phyloP scores from a whole-genome alignment of 2,329 filamentous ascomycete species.

The Calonectria crousiana region DNA sequence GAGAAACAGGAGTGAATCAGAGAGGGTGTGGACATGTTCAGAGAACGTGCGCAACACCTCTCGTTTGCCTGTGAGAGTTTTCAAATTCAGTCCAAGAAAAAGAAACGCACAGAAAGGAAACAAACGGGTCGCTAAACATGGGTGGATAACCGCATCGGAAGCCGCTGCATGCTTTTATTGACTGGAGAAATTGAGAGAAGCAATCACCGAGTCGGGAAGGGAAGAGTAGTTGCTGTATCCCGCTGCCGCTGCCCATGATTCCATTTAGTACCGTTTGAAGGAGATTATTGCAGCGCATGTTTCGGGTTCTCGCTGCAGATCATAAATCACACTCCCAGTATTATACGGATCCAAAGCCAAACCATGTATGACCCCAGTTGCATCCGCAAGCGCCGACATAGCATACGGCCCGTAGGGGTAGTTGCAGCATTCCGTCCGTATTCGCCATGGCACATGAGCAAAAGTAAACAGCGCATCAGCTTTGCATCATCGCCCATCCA shows the following conservation, averaged over 20 bases:
- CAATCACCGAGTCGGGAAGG: slow-evolving; percentile 7
- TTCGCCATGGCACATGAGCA: neutral
- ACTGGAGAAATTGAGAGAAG: neutral
- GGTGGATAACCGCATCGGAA: neutral
- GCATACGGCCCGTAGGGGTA: neutral
- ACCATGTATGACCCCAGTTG: neutral
- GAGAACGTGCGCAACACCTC: neutral
- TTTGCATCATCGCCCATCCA: neutral
- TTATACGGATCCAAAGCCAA: neutral
- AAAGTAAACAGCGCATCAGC: neutral
- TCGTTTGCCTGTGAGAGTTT: neutral
- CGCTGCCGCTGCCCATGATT: neutral
- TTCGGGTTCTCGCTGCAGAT: neutral
- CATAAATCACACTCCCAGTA: neutral
- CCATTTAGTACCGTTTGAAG: neutral
- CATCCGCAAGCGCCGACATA: slow-evolving; percentile 6
- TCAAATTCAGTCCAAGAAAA: neutral
- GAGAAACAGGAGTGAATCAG: slow-evolving; percentile 18
- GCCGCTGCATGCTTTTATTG: neutral
- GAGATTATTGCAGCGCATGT: neutral
- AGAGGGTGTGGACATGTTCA: neutral
- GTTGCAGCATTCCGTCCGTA: neutral
- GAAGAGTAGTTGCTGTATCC: slow-evolving; percentile 7
- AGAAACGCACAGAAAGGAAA: neutral
- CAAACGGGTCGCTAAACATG: slow-evolving; percentile 3